Evolutionary conservation across 371 early-diverging fungal genomes (phyloP).

Genomic region (Lichtheimia hyalospora): DNA sequence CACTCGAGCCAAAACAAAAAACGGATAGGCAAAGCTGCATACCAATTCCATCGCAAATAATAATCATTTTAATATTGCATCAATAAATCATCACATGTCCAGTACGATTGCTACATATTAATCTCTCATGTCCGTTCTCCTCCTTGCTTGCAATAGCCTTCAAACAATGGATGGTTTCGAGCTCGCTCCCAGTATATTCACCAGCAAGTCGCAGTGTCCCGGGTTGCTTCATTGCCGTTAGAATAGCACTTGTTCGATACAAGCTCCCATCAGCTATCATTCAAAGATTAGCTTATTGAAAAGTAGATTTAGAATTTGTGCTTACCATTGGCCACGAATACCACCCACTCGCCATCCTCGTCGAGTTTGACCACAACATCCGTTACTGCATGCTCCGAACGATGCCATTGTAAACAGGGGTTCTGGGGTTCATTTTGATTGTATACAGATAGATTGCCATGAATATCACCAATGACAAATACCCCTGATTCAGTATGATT

Average conservation of each 20-base stretch:
- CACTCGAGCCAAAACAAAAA: slow-evolving; percentile 28
- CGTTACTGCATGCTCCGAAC: slow-evolving; percentile 31
- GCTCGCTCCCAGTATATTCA: slow-evolving; percentile 42
- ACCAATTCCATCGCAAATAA: slow-evolving; percentile 35
- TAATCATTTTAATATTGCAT: background rate
- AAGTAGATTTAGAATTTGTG: background rate
- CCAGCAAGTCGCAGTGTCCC: slow-evolving; percentile 7
- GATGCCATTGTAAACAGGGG: slow-evolving; percentile 25
- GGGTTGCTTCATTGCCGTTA: background rate
- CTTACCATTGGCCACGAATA: slow-evolving; percentile 35
- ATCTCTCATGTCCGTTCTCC: slow-evolving; percentile 12
- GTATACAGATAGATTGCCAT: slow-evolving; percentile 21
- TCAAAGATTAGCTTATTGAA: background rate
- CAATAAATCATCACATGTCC: slow-evolving; percentile 37
- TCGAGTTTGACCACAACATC: slow-evolving; percentile 19
- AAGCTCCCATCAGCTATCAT: slow-evolving; percentile 40
- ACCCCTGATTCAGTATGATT: slow-evolving; percentile 21
- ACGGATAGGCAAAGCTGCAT: slow-evolving; percentile 33
- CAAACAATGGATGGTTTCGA: slow-evolving; percentile 30
- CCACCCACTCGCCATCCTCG: slow-evolving; percentile 24
- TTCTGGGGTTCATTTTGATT: background rate
- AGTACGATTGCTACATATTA: slow-evolving; percentile 34
- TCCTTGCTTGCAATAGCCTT: slow-evolving; percentile 14
- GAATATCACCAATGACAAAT: slow-evolving; percentile 23
- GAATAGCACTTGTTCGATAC: slow-evolving; percentile 32